These are phyloP conservation scores for Magnaporthiopsis rhizophila DNA, from an alignment of 2,329 filamentous ascomycete species.

Conservation along the genomic window DNA sequence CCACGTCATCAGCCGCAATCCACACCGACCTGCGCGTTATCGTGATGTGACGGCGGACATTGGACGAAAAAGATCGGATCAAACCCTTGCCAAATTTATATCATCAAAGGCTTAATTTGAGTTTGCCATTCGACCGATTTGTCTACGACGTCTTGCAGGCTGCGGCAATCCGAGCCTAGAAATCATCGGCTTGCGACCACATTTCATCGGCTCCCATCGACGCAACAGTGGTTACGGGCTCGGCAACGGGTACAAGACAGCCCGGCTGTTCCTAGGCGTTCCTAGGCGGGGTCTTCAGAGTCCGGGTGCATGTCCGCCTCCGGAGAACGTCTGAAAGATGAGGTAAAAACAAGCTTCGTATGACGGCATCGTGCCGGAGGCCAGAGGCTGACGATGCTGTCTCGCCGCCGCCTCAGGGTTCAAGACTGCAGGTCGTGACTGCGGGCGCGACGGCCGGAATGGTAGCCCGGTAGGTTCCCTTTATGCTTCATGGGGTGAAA, in stretches of 20 bases:
- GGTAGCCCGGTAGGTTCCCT: constrained; percentile 62
- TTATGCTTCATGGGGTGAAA: too few relatives aligned
- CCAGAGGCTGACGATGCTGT: background rate
- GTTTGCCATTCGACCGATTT: background rate
- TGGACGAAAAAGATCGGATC: background rate
- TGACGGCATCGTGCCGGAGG: too few relatives aligned
- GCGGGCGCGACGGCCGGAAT: constrained; percentile 65
- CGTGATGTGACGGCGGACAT: background rate
- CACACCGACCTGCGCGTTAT: background rate
- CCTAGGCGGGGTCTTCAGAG: background rate
- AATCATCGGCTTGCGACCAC: too few relatives aligned
- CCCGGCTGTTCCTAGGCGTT: too few relatives aligned
- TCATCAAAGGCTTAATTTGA: background rate
- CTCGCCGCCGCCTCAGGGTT: constrained; percentile 33
- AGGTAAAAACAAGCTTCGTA: constrained; percentile 30
- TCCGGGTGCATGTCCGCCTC: constrained; percentile 33
- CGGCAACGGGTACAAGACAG: background rate
- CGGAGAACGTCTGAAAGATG: constrained; percentile 47
- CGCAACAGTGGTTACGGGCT: background rate
- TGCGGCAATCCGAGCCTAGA: background rate
- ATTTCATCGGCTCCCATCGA: too few relatives aligned
- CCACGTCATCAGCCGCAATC: background rate
- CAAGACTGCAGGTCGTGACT: constrained; percentile 45
- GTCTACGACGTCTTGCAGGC: background rate
- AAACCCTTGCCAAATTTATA: background rate